phyloP scores from a whole-genome alignment of 768 basidiomycete genomes.

The Cystobasidium onofrii region DNA sequence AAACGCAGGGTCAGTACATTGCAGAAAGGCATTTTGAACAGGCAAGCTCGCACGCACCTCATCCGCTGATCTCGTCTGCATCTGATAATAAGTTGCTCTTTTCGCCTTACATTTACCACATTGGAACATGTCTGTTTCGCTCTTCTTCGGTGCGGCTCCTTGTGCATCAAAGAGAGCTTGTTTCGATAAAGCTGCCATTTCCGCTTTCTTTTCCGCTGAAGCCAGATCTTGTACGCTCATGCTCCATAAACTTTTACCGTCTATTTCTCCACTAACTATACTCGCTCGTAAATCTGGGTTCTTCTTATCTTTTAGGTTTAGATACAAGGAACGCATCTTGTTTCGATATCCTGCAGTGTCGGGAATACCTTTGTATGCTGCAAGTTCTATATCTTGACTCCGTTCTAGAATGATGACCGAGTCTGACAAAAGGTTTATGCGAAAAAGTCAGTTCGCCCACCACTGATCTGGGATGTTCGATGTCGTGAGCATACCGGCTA shows the following conservation, averaged over 20 bases:
- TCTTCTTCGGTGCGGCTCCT: slow-evolving; percentile 77
- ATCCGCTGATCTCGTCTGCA: slow-evolving; percentile 93
- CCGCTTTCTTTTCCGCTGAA: slow-evolving; percentile 77
- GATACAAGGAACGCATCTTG: slow-evolving; percentile 78
- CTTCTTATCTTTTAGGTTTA: slow-evolving; percentile 91
- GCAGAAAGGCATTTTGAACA: too few species aligned
- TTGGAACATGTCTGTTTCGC: slow-evolving; percentile 97
- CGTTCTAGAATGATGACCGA: slow-evolving; percentile 60
- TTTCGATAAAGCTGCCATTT: slow-evolving; percentile 69
- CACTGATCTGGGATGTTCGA: too few species aligned
- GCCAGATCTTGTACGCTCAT: slow-evolving; percentile 72
- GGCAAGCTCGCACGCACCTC: too few species aligned
- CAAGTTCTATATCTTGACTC: slow-evolving; percentile 64
- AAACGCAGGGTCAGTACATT: too few species aligned
- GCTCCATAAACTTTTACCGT: slow-evolving; percentile 55
- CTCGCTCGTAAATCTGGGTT: slow-evolving; percentile 78
- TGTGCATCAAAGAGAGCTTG: slow-evolving; percentile 85
- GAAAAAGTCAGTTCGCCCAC: not conserved
- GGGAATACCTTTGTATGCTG: slow-evolving; percentile 53
- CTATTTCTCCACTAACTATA: slow-evolving; percentile 71
- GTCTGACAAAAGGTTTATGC: slow-evolving; percentile 49
- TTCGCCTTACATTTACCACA: slow-evolving; percentile 87
- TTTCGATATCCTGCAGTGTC: slow-evolving; percentile 56
- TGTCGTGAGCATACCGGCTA: slow-evolving; percentile 66
- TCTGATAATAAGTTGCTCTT: slow-evolving; percentile 53